phyloP scores from a whole-genome alignment of 108 stramenopile species.

The Skeletonema marinoi region DNA sequence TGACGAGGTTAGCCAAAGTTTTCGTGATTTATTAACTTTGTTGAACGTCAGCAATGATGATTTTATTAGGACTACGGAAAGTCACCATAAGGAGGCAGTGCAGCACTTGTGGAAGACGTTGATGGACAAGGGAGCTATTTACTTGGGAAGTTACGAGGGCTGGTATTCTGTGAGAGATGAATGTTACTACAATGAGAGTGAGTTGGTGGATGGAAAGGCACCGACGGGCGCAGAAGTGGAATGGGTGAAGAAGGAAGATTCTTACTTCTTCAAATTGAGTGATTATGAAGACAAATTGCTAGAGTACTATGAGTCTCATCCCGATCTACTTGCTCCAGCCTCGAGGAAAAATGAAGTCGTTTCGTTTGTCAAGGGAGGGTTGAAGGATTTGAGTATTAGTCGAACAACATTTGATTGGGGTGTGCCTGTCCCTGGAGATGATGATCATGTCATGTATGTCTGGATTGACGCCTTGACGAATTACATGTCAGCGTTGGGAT shows the following conservation, averaged over 20 bases:
- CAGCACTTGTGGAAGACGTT: conserved; percentile 87
- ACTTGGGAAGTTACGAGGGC: conserved; percentile 93
- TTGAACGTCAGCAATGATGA: conserved; percentile 85
- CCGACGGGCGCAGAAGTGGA: conserved; percentile 92
- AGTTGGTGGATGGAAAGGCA: conserved; percentile 93
- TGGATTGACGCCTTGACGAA: conserved; percentile 98
- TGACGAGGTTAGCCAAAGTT: conserved; percentile 76
- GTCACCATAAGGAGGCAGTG: conserved; percentile 81
- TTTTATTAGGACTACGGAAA: conserved; percentile 94
- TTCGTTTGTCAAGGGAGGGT: conserved; percentile 85
- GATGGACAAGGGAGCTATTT: conserved; percentile 85
- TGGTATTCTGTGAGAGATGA: conserved; percentile 99
- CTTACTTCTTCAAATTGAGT: conserved; percentile 95
- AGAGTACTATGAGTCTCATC: conserved; percentile 80
- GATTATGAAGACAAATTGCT: conserved; percentile 83
- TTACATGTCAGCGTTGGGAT: conserved; percentile 94
- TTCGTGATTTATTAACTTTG: conserved; percentile 79
- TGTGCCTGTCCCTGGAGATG: conserved; percentile 90
- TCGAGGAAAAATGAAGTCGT: conserved; percentile 88
- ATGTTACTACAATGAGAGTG: conserved; percentile 94
- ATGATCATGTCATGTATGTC: conserved; percentile 95
- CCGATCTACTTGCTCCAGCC: conserved; percentile 90
- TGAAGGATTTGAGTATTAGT: conserved; percentile 91
- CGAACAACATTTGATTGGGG: conserved; percentile 95
- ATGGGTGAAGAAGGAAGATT: conserved; percentile 95